phyloP scores from a whole-genome alignment of 768 basidiomycete genomes.

The Amanita rimosa region DNA sequence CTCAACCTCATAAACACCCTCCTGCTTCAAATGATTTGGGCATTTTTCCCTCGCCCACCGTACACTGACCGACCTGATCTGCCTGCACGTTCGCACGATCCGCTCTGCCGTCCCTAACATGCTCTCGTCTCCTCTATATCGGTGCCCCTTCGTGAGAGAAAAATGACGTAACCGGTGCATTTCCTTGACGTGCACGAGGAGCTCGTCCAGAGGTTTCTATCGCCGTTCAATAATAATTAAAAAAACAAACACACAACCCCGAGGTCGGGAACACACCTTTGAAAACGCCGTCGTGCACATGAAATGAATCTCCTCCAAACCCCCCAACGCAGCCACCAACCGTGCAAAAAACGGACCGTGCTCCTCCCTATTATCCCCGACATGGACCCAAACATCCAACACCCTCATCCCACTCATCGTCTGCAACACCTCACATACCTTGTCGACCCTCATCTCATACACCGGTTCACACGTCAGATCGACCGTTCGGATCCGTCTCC shows the following conservation, averaged over 20 bases:
- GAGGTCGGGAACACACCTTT: too few relatives aligned
- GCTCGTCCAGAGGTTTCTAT: constrained; percentile 31
- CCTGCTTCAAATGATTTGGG: constrained; percentile 37
- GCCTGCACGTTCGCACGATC: constrained; percentile 21
- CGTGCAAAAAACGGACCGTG: constrained; percentile 19
- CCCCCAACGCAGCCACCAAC: constrained; percentile 21
- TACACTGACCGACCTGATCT: constrained; percentile 30
- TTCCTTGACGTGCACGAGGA: constrained; percentile 24
- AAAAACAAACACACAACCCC: too few relatives aligned
- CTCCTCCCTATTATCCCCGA: constrained; percentile 8
- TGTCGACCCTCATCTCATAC: constrained; percentile 22
- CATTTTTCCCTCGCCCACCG: constrained; percentile 38
- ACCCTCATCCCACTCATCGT: constrained; percentile 25
- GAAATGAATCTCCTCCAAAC: constrained; percentile 35
- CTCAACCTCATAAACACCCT: constrained; percentile 25
- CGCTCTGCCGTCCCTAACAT: constrained; percentile 31
- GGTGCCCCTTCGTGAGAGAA: constrained; percentile 37
- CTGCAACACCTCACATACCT: constrained; percentile 22
- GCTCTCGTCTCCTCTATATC: constrained; percentile 27
- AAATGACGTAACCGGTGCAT: constrained; percentile 32
- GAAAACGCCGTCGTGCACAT: constrained; percentile 40
- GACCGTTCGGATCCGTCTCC: constrained; percentile 24
- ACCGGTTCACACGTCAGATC: constrained; percentile 41
- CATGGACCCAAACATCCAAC: constrained; percentile 38
- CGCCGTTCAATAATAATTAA: too few relatives aligned